Evolutionary conservation across 2,329 filamentous ascomycete species (phyloP).

Genomic region (Tympanopsis confertula): DNA sequence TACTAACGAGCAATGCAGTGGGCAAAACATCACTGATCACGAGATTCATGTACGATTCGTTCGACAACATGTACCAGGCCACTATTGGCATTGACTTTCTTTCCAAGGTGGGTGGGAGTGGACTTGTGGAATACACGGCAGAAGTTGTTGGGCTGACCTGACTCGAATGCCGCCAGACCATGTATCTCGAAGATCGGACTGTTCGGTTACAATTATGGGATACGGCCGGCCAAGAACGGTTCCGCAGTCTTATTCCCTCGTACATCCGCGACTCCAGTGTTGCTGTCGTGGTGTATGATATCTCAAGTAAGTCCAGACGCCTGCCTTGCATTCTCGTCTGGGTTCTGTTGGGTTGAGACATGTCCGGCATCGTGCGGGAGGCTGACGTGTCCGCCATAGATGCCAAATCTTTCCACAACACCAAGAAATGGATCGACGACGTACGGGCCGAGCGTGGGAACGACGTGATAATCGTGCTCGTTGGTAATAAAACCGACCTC

Average conservation of each 20-base stretch:
- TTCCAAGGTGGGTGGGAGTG: constrained; percentile 62
- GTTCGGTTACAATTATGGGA: constrained; percentile 97
- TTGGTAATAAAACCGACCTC: constrained; percentile 98
- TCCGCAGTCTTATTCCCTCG: constrained; percentile 90
- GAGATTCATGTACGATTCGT: constrained; percentile 99
- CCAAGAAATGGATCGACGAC: constrained; percentile 98
- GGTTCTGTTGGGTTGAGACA: constrained; percentile 2
- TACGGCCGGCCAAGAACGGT: constrained; percentile 92
- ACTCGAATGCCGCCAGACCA: constrained; percentile 60
- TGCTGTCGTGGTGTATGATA: constrained; percentile 96
- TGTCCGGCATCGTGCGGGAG: constrained; percentile 5
- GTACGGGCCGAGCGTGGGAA: constrained; percentile 92
- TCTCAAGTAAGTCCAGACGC: constrained; percentile 54
- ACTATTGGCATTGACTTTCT: constrained; percentile 99
- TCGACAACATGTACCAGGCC: constrained; percentile 99
- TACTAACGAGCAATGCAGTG: constrained; percentile 41
- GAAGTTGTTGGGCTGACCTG: background rate
- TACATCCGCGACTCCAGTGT: constrained; percentile 98
- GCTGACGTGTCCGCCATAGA: constrained; percentile 31
- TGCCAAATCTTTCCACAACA: constrained; percentile 95
- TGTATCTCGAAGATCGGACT: constrained; percentile 98
- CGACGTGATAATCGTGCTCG: constrained; percentile 96
- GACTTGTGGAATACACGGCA: constrained; percentile 2
- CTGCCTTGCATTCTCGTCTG: constrained; percentile 2
- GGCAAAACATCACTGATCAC: constrained; percentile 98